Conservation (phyloP, 2,329 filamentous ascomycete genomes). For the Phyllosticta paracitricarpa region DNA sequence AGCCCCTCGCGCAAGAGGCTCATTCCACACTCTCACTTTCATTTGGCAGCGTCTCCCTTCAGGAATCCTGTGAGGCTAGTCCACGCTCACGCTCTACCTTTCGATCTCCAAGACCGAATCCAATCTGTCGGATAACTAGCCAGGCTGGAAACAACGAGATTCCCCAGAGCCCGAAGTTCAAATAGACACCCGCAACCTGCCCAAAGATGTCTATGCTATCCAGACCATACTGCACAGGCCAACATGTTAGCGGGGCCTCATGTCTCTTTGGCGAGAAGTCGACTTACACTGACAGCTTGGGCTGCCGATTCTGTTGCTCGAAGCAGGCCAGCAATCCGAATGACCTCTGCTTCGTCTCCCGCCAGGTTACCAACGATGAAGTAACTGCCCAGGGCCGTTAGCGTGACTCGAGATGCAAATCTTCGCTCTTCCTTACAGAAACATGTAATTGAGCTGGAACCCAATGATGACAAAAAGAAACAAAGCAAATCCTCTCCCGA, state of each 20-base stretch:
- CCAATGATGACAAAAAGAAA: slow-evolving; percentile 58
- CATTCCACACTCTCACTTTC: no score
- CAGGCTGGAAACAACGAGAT: slow-evolving; percentile 55
- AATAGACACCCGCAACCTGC: slow-evolving; percentile 55
- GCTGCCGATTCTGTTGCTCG: slow-evolving; percentile 63
- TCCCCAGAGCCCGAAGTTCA: slow-evolving; percentile 62
- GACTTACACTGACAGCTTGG: slow-evolving; percentile 50
- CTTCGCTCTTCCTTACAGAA: slow-evolving; percentile 36
- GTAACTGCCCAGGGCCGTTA: slow-evolving; percentile 34
- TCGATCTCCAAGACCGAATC: slow-evolving; percentile 2
- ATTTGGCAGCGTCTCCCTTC: not conserved
- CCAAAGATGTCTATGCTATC: slow-evolving; percentile 53
- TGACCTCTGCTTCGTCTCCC: slow-evolving; percentile 50
- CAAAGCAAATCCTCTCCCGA: slow-evolving; percentile 56
- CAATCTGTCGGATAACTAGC: slow-evolving; percentile 45
- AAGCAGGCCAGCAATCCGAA: slow-evolving; percentile 58
- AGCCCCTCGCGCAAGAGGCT: no score
- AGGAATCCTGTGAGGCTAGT: not conserved
- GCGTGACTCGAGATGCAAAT: not conserved
- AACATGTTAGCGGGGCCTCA: not conserved
- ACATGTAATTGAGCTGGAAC: slow-evolving; percentile 67
- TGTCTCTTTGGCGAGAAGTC: not conserved
- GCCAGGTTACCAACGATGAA: slow-evolving; percentile 62
- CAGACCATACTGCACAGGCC: slow-evolving; percentile 45
- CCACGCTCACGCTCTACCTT: slow-evolving; percentile 4